Conservation (phyloP, 1,139 yeast genomes). For the Scheffersomyces quercinus region DNA sequence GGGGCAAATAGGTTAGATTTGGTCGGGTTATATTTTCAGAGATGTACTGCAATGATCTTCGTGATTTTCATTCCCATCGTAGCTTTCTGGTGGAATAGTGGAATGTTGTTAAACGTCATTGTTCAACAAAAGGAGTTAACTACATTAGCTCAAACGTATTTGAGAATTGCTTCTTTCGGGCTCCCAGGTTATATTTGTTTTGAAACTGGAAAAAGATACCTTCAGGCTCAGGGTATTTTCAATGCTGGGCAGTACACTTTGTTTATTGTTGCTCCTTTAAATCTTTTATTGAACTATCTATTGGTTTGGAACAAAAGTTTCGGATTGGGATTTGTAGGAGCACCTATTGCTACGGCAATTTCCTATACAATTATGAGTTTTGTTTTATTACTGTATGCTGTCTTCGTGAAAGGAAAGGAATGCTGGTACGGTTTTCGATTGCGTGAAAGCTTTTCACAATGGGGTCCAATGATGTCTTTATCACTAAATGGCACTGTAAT, state of each 20-base stretch:
- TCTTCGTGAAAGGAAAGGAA: slow-evolving; percentile 36
- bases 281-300: slow-evolving; percentile 48
- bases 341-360: slow-evolving; percentile 58
- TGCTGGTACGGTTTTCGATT: slow-evolving; percentile 32
- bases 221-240: slow-evolving; percentile 56
- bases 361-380: slow-evolving; percentile 58
- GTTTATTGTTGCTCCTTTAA: slow-evolving; percentile 54
- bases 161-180: slow-evolving; percentile 51
- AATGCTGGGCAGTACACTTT: slow-evolving; percentile 53
- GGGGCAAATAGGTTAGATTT: slow-evolving; percentile 54
- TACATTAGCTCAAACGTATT: slow-evolving; percentile 48
- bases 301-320: slow-evolving; percentile 60
- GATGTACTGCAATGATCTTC: slow-evolving; percentile 53
- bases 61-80: slow-evolving; percentile 51
- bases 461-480: slow-evolving; percentile 47
- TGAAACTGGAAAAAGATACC: slow-evolving; percentile 55
- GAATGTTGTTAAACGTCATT: slow-evolving; percentile 35
- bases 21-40: slow-evolving; percentile 56
- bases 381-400: slow-evolving; percentile 43
- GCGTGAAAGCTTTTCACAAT: slow-evolving; percentile 36
- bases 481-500: slow-evolving; percentile 73
- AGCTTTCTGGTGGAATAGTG: slow-evolving; percentile 50
- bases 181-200: slow-evolving; percentile 58
- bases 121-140: slow-evolving; percentile 52
- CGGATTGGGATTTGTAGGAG: slow-evolving; percentile 60